These are phyloP conservation scores for Neobulgaria alba DNA, from an alignment of 2,329 filamentous ascomycete genomes.

Conservation along the genomic window DNA sequence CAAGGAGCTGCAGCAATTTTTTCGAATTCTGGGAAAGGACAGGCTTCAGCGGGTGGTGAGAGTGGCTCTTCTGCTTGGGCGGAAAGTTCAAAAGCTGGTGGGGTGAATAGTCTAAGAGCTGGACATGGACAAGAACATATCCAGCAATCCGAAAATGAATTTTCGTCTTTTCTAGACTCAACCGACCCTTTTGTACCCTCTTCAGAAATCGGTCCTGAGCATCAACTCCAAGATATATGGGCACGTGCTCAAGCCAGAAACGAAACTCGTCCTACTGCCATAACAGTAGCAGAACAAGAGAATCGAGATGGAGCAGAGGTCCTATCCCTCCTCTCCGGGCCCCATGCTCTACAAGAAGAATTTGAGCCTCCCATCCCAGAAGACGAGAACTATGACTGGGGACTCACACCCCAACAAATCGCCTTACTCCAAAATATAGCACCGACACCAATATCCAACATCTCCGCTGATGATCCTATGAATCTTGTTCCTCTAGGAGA, in stretches of 20 bases:
- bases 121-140: constrained; percentile 21
- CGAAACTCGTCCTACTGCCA: not conserved
- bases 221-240: constrained; percentile 16
- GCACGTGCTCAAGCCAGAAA: constrained; percentile 8
- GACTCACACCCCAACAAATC: constrained; percentile 21
- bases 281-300: constrained; percentile 20
- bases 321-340: constrained; percentile 31
- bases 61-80: constrained; percentile 11
- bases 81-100: constrained; percentile 15
- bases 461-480: constrained; percentile 15
- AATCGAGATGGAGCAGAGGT: constrained; percentile 34
- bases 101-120: constrained; percentile 9
- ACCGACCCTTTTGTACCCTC: constrained; percentile 15
- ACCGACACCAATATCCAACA: constrained; percentile 10
- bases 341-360: constrained; percentile 17
- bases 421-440: constrained; percentile 20
- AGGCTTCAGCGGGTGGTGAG: constrained; percentile 11
- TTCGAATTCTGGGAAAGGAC: constrained; percentile 21
- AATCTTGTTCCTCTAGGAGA: constrained; percentile 18
- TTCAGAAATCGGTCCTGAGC: not conserved
- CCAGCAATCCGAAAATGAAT: constrained; percentile 21
- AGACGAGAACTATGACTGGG: constrained; percentile 23
- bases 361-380: constrained; percentile 20
- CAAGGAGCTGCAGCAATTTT: constrained; percentile 13
- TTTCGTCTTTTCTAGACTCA: constrained; percentile 25